Base-by-base conservation (phyloP, 2,329 filamentous ascomycete genomes). In the Ceratocystis variospora region DNA sequence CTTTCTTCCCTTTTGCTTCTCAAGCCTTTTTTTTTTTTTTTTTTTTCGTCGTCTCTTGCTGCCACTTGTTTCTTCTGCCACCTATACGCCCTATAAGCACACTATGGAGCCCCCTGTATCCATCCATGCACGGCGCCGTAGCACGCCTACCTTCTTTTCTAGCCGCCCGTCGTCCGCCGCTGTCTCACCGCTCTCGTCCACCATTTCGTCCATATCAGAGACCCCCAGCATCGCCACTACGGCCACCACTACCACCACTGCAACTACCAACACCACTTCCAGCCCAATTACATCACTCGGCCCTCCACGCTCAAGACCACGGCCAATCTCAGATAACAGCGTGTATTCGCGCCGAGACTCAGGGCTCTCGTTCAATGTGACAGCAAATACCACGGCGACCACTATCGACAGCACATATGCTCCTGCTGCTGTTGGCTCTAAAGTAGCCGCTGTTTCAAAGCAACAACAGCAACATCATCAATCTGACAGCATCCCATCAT, bases 281-380 rank as follows among this genome's bases (percentile, higher is more conserved):
- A 45, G 37, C 37, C 19, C 61, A 1, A 28, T 50, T 28, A 12
- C 61, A 19, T 57, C 53, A 12, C 45, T 28, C 45, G 44, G 25
- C 10, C 61, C 28, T 1, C 45, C 19, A 25, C 61, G 63, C 7
- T 45, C 63, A 28, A 31, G 48, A 28, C 63, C 53, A 17, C 63
- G 63, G 15, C 63, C 63, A n/a, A 57, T 59, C 22, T 69, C 72
- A 1, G 72, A 72, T 50, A 57, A 65, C 28, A 65, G 53, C 37
- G 33, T 59, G 7, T 71, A 71, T 46, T 71, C 80, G 48, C 75
- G 77, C 62, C 79, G 78, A 70, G 79, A 79, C 65, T 80, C 79
- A 2, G 78, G 78, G 1, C 70, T 80, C n/a, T 73, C 76, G 3
- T 70, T 78, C 41, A 77, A 79, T 69, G 77, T 76, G 0, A 79